Base-by-base conservation (phyloP, 164 flowering plant genomes). In the Houttuynia cordata region DNA sequence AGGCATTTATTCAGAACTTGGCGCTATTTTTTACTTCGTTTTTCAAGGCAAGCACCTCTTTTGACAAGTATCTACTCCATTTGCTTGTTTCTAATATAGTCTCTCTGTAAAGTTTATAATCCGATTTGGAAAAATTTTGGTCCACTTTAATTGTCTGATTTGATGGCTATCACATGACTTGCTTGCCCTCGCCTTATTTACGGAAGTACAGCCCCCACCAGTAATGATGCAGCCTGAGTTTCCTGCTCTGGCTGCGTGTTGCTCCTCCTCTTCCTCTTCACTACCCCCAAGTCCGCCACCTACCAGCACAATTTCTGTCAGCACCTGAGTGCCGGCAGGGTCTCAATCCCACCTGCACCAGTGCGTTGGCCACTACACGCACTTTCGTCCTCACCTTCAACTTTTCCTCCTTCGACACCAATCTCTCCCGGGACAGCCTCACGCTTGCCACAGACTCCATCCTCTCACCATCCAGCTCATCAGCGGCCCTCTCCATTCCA, bases 1-100 rank as follows among this genome's bases (percentile, higher is more conserved):
- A 93, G 99, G 95, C 93, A 64, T 93, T 93, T 65, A 88, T 90
- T 66, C 99, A 93, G 74, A 93, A 93, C 57, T 64, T 93, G 70
- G 99, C 97, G 3, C 74, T 93, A 52, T 93, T 93, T 69, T 93
- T 93, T 75, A 88, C 99, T 45, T 83, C 99, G 58, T 90, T 93
- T 69, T 93, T 53, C 65, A 90, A 91, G 99, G 99, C 49, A 74
- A 78, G 74, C 54, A 2, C 20, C 56, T 57, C 17, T 45, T 10
- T 14, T 45, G 17, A 30, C 6, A 6, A 6, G 6, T 2, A 30
- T 2, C 37, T 30, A 6, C 37, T 30, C 37, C 37, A 30, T 6
- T 30, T 30, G 37, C 37, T 6, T 6, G 37, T 30, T 30, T 30
- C 6, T 30, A 30, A 30, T 30, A 30, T 30, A n/a, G n/a, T n/a